phyloP scores from a whole-genome alignment of 495 filamentous ascomycete genomes.

The Neurospora sp. region DNA sequence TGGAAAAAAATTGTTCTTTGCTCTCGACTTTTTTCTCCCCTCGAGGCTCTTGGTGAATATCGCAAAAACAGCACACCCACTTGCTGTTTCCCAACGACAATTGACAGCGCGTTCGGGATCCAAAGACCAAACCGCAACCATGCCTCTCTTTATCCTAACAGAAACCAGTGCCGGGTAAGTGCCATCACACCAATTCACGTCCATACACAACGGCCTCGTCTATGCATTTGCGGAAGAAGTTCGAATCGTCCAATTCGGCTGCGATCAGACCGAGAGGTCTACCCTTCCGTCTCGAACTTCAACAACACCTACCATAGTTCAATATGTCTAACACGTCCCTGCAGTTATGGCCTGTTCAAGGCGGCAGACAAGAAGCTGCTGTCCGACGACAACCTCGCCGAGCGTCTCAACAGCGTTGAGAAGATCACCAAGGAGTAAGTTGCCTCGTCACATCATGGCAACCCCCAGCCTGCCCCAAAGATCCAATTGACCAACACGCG shows the following conservation, averaged over 20 bases:
- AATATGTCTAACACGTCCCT: conserved; percentile 5
- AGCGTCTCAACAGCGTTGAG: conserved; percentile 69
- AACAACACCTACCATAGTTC: neutral
- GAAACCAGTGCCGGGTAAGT: conserved; percentile 83
- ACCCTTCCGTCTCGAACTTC: neutral
- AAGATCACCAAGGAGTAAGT: conserved; percentile 79
- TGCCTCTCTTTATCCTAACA: conserved; percentile 74
- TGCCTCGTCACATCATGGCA: neutral
- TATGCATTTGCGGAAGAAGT: neutral
- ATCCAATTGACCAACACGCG: conserved; percentile 4
- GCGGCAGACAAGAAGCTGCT: conserved; percentile 96
- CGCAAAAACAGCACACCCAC: conserved; percentile 19
- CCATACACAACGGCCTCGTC: conserved; percentile 1
- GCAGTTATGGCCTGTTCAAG: conserved; percentile 87
- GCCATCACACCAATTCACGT: neutral
- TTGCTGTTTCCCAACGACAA: conserved; percentile 21
- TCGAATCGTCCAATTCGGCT: neutral
- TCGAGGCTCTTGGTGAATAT: conserved; percentile 12
- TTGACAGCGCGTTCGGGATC: conserved; percentile 17
- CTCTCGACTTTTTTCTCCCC: conserved; percentile 21
- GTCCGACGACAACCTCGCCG: conserved; percentile 66
- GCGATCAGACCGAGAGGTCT: neutral
- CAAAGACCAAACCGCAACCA: conserved; percentile 23
- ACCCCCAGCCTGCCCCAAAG: neutral
- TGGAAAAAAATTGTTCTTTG: conserved; percentile 23